These are phyloP conservation scores for Pterocarpus santalinus DNA, from an alignment of 306 rosid species.

Conservation along the genomic window DNA sequence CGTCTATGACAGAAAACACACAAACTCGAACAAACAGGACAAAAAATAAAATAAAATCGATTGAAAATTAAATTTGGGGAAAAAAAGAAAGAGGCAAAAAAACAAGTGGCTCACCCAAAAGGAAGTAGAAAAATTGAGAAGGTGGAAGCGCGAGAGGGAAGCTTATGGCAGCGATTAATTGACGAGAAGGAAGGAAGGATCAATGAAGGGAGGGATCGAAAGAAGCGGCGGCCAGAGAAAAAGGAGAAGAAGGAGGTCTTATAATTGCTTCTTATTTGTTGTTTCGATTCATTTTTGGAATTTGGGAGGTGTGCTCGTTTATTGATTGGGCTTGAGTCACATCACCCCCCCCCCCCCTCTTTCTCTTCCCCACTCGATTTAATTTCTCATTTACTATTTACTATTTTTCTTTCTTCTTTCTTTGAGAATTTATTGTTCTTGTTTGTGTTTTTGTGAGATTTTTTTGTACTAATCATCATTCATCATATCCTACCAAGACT, in stretches of 20 bases:
- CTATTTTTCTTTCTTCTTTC: no score
- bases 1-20: background rate
- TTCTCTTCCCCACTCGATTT: background rate
- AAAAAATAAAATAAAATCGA: background rate
- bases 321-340: background rate
- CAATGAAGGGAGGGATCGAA: background rate
- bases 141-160: background rate
- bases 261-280: background rate
- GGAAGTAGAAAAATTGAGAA: background rate
- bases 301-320: background rate
- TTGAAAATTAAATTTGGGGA: background rate
- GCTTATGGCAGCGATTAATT: background rate
- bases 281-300: background rate
- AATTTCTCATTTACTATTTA: no score
- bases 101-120: background rate
- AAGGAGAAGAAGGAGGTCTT: background rate
- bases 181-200: background rate
- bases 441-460: no score
- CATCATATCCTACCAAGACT: no score
- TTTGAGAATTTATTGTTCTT: no score
- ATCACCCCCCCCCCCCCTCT: background rate
- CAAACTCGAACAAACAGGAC: background rate
- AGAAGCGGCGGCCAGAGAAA: background rate
- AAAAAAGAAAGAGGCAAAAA: background rate
- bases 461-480: no score